Conservation (phyloP, 2,329 filamentous ascomycete species). For the Aureobasidium leucospermi region DNA sequence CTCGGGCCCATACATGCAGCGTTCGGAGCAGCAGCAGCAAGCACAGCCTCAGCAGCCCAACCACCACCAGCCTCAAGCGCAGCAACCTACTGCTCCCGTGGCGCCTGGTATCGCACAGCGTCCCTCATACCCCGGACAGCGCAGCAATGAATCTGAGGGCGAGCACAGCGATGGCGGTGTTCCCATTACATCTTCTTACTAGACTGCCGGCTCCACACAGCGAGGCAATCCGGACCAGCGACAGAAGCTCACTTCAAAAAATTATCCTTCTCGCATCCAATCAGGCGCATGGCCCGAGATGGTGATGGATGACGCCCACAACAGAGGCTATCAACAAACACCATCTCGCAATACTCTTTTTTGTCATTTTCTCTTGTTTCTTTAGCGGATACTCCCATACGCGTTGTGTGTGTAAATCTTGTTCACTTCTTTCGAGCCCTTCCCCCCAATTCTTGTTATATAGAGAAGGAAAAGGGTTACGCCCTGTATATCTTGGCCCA, state of each 20-base stretch:
- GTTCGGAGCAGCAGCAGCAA: slow-evolving; percentile 14
- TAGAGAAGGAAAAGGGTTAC: not conserved
- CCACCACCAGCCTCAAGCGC: slow-evolving; percentile 4
- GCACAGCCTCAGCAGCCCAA: slow-evolving; percentile 10
- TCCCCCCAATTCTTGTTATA: not conserved
- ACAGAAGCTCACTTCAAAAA: not conserved
- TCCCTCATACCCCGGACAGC: slow-evolving; percentile 10
- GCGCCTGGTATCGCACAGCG: slow-evolving; percentile 7
- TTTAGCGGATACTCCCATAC: slow-evolving; percentile 10
- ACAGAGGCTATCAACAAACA: not conserved
- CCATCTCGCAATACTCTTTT: not conserved
- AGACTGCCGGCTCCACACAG: not conserved
- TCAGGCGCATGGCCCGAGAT: no score
- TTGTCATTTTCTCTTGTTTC: not conserved
- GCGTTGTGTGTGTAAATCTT: not conserved
- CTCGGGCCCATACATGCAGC: slow-evolving; percentile 7
- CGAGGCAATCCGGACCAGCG: no score
- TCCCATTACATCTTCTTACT: slow-evolving; percentile 18
- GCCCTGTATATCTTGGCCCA: not conserved
- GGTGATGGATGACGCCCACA: not conserved
- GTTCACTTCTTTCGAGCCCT: not conserved
- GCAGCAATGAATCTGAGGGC: slow-evolving; percentile 14
- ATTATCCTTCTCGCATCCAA: not conserved
- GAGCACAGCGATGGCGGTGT: slow-evolving; percentile 19
- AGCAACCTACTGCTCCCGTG: not conserved